phyloP scores from a whole-genome alignment of 1,139 yeast genomes.

The Geotrichum europaeum region DNA sequence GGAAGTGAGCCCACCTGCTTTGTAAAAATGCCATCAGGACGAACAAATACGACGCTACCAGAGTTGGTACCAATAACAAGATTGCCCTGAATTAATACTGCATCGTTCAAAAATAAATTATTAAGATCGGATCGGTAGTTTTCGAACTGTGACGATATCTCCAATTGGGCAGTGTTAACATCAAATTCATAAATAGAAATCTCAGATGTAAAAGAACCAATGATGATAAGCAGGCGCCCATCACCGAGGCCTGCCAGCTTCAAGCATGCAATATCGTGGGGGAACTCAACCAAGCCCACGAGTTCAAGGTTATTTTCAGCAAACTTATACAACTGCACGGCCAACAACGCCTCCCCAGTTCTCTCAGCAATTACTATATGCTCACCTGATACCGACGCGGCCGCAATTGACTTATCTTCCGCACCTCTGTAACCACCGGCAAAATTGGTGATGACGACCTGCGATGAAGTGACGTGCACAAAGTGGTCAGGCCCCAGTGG shows the following conservation, averaged over 20 bases:
- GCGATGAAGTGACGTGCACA: slow-evolving; percentile 3
- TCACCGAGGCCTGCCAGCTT: neutral
- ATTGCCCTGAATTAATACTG: neutral
- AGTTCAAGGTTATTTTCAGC: neutral
- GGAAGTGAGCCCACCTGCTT: slow-evolving; percentile 7
- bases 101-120: neutral
- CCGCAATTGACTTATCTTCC: neutral
- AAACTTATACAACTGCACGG: neutral
- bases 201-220: neutral
- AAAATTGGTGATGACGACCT: neutral
- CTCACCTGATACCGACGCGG: neutral
- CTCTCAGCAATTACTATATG: neutral
- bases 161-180: neutral
- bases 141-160: neutral
- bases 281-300: neutral
- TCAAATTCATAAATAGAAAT: neutral
- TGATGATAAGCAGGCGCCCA: neutral
- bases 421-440: neutral
- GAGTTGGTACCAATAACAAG: slow-evolving; percentile 8
- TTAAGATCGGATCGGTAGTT: neutral
- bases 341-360: neutral
- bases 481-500: neutral
- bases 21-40: neutral
- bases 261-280: neutral
- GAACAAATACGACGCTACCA: slow-evolving; percentile 1